Percentiles rank a stretch among this genome's conserved stretches.
Conservation (phyloP, 108 stramenopile genomes). For the Mediolabrus comicus region DNA sequence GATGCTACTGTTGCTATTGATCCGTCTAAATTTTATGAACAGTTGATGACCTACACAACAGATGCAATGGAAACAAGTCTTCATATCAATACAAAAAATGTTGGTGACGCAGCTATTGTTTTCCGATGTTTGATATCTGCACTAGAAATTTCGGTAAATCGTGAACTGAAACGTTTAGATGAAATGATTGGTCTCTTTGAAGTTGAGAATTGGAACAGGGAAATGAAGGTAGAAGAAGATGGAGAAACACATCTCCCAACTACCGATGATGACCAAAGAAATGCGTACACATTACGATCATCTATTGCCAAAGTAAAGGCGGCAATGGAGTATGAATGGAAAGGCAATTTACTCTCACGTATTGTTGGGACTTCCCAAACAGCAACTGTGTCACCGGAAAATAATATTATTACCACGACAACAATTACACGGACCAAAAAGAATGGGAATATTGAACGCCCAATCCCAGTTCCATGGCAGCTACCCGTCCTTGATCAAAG, state of each 20-base stretch:
- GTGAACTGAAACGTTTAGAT: slow-evolving; percentile 17
- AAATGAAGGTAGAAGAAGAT: not conserved
- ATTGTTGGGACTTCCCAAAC: slow-evolving; percentile 26
- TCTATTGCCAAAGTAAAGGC: slow-evolving; percentile 1
- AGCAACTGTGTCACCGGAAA: not conserved
- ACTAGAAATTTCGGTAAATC: slow-evolving; percentile 13
- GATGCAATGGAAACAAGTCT: not conserved
- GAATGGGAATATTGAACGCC: slow-evolving; percentile 39
- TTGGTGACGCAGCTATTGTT: slow-evolving; percentile 34
- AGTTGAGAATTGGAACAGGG: slow-evolving; percentile 9
- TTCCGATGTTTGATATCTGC: slow-evolving; percentile 30
- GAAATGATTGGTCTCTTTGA: slow-evolving; percentile 8
- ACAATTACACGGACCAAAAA: slow-evolving; percentile 27
- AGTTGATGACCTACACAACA: slow-evolving; percentile 13
- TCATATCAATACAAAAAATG: slow-evolving; percentile 24
- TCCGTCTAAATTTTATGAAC: slow-evolving; percentile 30
- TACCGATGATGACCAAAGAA: not conserved
- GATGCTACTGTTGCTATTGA: slow-evolving; percentile 17
- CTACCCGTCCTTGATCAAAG: slow-evolving; percentile 24
- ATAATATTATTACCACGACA: slow-evolving; percentile 15
- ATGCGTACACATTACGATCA: not conserved
- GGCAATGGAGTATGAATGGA: slow-evolving; percentile 27
- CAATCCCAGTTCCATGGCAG: slow-evolving; percentile 35
- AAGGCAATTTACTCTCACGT: slow-evolving; percentile 18
- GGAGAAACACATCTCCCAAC: not conserved